Conservation (phyloP, 257 asterid species). For the Primulina huaijiensis region DNA sequence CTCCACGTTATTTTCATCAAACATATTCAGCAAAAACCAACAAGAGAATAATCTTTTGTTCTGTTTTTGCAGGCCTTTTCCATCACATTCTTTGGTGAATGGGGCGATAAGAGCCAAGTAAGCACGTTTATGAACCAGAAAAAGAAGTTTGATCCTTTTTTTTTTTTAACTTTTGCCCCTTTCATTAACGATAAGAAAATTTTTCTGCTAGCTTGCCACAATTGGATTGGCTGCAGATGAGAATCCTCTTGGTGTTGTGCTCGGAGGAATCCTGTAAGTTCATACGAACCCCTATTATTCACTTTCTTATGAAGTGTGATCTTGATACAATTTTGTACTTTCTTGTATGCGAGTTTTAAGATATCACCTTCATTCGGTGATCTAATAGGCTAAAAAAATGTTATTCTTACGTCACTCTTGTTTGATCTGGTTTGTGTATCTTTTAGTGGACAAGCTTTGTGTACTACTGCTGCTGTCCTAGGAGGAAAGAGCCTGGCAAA, state of each 20-base stretch:
- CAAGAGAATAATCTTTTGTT: constrained; percentile 15
- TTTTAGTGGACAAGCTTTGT: constrained; percentile 86
- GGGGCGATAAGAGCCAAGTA: constrained; percentile 99
- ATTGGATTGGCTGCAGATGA: constrained; percentile 99
- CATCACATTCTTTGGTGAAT: constrained; percentile 97
- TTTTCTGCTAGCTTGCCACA: constrained; percentile 72
- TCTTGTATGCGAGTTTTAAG: not conserved
- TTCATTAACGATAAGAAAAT: constrained; percentile 13
- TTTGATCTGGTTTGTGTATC: constrained; percentile 28
- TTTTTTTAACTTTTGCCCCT: not conserved
- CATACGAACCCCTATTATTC: constrained; percentile 2
- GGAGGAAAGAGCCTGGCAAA: constrained; percentile 94
- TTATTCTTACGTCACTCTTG: not conserved
- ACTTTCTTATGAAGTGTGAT: too few species aligned
- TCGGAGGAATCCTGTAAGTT: constrained; percentile 95
- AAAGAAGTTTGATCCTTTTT: constrained; percentile 1
- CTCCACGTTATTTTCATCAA: constrained; percentile 19
- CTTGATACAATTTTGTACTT: not conserved
- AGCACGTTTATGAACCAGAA: not conserved
- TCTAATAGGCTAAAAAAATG: not conserved
- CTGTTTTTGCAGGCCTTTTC: constrained; percentile 76
- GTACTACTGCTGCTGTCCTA: constrained; percentile 91
- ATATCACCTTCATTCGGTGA: not conserved
- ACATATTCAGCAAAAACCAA: constrained; percentile 21
- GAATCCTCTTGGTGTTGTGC: constrained; percentile 98